Evolutionary conservation across 2,329 filamentous ascomycete species (phyloP).

Genomic region (Neofusicoccum parvum): DNA sequence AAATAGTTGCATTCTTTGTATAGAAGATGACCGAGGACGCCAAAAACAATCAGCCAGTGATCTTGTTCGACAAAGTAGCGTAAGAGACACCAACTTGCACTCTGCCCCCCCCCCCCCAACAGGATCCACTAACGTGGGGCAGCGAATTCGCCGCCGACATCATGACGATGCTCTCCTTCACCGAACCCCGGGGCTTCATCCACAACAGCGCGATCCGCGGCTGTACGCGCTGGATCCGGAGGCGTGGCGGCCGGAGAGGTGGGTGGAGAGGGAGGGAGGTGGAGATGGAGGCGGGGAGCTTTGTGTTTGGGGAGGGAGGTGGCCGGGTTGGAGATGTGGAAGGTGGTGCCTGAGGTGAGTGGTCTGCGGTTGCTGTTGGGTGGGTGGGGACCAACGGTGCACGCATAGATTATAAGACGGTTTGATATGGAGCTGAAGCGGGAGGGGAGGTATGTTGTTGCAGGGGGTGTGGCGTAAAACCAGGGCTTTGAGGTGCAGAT

Average conservation of each 20-base stretch:
- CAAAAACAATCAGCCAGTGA: constrained; percentile 28
- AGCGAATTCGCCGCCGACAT: constrained; percentile 46
- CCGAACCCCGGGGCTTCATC: constrained; percentile 42
- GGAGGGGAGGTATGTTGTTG: constrained; percentile 31
- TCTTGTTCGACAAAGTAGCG: constrained; percentile 42
- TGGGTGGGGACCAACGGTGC: background rate
- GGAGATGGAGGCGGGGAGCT: constrained; percentile 34
- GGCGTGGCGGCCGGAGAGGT: constrained; percentile 45
- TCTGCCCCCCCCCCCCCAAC: background rate
- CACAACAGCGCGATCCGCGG: constrained; percentile 44
- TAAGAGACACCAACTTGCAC: constrained; percentile 3
- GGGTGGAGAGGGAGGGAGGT: constrained; percentile 28
- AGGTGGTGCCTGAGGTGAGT: constrained; percentile 38
- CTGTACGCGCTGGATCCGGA: constrained; percentile 45
- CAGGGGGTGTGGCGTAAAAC: constrained; percentile 36
- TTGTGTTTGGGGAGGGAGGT: constrained; percentile 39
- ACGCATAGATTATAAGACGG: constrained; percentile 29
- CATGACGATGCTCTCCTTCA: constrained; percentile 45
- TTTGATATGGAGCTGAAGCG: constrained; percentile 33
- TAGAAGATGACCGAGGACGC: constrained; percentile 36
- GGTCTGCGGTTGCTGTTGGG: background rate
- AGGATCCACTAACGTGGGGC: background rate
- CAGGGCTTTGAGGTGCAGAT: constrained; percentile 28
- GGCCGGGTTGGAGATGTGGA: constrained; percentile 34
- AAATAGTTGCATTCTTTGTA: constrained; percentile 37